Evolutionary conservation across 805 yeast species (phyloP), one percentile per base, ranked within the genome.

Genomic region (Diddensiella santjacobensis): DNA sequence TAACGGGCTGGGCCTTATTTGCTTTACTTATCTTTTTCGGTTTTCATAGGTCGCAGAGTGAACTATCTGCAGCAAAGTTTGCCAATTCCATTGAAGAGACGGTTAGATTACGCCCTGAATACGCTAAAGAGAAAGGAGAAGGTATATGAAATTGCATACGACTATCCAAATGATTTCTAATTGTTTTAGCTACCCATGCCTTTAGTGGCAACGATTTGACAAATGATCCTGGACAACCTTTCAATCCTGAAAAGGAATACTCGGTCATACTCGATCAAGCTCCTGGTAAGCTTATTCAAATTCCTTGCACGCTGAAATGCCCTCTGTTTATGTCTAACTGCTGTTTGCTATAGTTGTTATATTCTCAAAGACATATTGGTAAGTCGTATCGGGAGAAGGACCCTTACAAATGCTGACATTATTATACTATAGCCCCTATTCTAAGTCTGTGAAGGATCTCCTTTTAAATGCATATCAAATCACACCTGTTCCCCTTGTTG

Each of bases 401-500:
- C 26, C 42, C 26, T 18, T n/a, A n/a, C 35, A 11, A 22, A 10
- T 22, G 20, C 3, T 3, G 13, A 33, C 5, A 6, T 13, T 20
- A 19, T n/a, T n/a, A n/a, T 3, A 11, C 38, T 6, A n/a, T 19
- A 47, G 53, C 69, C 97, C 96, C 24, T 87, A 72, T 66, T 85
- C 95, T 18, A 77, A 75, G 60, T 73, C 71, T 47, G 75, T 90
- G 59, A 93, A 90, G 69, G 72, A 75, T 22, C 69, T 90, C 39
- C 71, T 91, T 40, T 65, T 67, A 17, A 77, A 74, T 18, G 77
- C 79, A 55, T 89, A 87, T 66, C 74, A 74, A 44, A 79, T 91
- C 52, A 73, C 76, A 2, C 99, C 98, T 3, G 68, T 72, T 26
- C 90, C 88, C 2, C 60, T 72, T 3, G 74, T 86, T 46, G 87